phyloP scores from a whole-genome alignment of 495 filamentous ascomycete species.

The Xylaria sp. region DNA sequence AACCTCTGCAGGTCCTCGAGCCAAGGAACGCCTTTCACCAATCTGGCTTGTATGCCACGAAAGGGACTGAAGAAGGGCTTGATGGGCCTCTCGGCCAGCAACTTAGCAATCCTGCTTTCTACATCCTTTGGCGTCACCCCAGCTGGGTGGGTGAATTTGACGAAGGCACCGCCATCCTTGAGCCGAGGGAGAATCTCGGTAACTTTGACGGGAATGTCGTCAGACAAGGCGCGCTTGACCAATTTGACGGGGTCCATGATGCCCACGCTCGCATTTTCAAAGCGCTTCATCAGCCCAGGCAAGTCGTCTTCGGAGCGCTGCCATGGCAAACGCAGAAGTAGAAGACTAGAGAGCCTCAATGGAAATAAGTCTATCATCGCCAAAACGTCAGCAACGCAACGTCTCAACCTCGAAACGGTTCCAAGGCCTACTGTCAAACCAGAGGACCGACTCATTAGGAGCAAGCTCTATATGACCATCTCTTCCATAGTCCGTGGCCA shows the following conservation, averaged over 20 bases:
- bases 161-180: conserved; percentile 92
- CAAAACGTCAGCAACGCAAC: conserved; percentile 25
- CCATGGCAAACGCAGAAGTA: conserved; percentile 68
- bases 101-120: conserved; percentile 51
- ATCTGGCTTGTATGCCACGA: conserved; percentile 66
- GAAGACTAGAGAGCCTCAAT: conserved; percentile 71
- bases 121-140: conserved; percentile 64
- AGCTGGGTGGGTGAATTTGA: conserved; percentile 76
- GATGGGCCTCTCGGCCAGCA: conserved; percentile 73
- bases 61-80: conserved; percentile 91
- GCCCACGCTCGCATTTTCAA: conserved; percentile 64
- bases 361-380: conserved; percentile 77
- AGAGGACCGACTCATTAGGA: conserved; percentile 80
- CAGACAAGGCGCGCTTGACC: conserved; percentile 67
- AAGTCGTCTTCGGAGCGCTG: conserved; percentile 58
- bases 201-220: conserved; percentile 66
- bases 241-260: conserved; percentile 69
- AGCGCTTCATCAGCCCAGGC: conserved; percentile 66
- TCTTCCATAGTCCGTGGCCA: conserved; percentile 58
- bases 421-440: conserved; percentile 77
- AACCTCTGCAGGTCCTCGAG: conserved; percentile 89
- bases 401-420: not conserved
- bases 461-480: conserved; percentile 77
- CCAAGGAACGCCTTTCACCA: conserved; percentile 89
- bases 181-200: conserved; percentile 80